Percentiles rank a stretch among this genome's conserved stretches.
phyloP scores from a whole-genome alignment of 1,284 basidiomycete genomes.

The Fomitiporia mediterranea region DNA sequence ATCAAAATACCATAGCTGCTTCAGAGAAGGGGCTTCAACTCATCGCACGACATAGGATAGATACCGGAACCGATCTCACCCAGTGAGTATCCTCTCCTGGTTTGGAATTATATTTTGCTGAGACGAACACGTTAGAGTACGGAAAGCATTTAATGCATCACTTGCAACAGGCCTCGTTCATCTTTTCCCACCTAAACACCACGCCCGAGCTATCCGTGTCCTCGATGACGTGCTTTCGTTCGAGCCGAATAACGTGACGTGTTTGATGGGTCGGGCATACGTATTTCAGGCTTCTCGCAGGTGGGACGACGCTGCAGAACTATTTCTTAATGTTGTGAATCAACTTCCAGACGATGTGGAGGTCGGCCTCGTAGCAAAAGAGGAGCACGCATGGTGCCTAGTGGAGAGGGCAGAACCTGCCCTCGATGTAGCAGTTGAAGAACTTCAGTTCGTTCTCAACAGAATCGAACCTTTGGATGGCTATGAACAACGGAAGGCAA shows the following conservation, averaged over 20 bases:
- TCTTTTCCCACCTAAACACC: slow-evolving; percentile 87
- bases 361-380: slow-evolving; percentile 63
- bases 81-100: slow-evolving; percentile 35
- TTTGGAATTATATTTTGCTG: slow-evolving; percentile 10
- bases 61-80: slow-evolving; percentile 54
- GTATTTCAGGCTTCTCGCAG: slow-evolving; percentile 60
- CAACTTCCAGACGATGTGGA: slow-evolving; percentile 43
- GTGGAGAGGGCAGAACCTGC: slow-evolving; percentile 54
- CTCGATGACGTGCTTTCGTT: slow-evolving; percentile 66
- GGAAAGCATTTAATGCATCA: slow-evolving; percentile 57
- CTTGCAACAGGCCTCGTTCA: slow-evolving; percentile 79
- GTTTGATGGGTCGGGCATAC: slow-evolving; percentile 74
- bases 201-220: slow-evolving; percentile 70
- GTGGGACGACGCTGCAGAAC: slow-evolving; percentile 65
- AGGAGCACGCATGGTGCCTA: slow-evolving; percentile 86
- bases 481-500: slow-evolving; percentile 57
- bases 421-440: slow-evolving; percentile 40
- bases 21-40: slow-evolving; percentile 68
- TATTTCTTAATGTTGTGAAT: slow-evolving; percentile 54
- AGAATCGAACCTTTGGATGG: slow-evolving; percentile 51
- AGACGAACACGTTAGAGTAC: slow-evolving; percentile 38
- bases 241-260: slow-evolving; percentile 59
- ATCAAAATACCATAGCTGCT: slow-evolving; percentile 66
- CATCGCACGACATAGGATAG: slow-evolving; percentile 50
- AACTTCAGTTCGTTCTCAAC: slow-evolving; percentile 57